Base-by-base conservation (phyloP, 768 basidiomycete genomes). In the Podaxis sp. region DNA sequence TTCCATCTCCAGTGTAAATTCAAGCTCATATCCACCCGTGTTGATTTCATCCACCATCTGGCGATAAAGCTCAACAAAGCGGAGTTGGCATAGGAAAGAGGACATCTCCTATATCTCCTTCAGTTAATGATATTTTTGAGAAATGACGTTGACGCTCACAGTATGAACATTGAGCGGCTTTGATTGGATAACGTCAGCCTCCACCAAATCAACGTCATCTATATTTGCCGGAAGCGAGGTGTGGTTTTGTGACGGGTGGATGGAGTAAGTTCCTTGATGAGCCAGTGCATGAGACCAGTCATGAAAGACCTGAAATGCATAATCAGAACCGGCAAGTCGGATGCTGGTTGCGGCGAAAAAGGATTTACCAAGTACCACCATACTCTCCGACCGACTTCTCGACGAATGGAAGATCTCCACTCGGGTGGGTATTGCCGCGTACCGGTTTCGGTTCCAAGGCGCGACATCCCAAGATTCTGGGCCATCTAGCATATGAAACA, bases 231-330 rank as follows among this genome's bases (percentile, higher is more conserved):
- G 70, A 46, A 63, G 63, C 1, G 66, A 67, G 16, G 70, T 71
- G 42, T 68, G 70, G 57, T 71, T 71, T 55, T 71, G 70, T 25
- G 63, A 65, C 28, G 70, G 70, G 50, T 71, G 70, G 11, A 71
- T 63, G 4, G 70, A 64, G 44, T 71, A 71, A 6, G 67, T 62
- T 11, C 68, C 67, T 40, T 71, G 64, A 40, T 71, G 67, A 2
- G 70, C 70, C 36, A 66, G 65, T 18, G 70, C 68, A 59, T 69
- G 65, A 1, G 70, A 68, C 70, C 70, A 71, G 55, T 71, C 70
- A 46, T 67, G 64, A 48, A 66, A 66, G n/a, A 70, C 64, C 69
- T 70, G 28, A 7, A 5, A 16, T n/a, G 1, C 14, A 18, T 44
- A 18, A 16, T 6, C 14, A 44, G 18, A 44, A 18, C 42, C 11